These are phyloP conservation scores for Cichorium intybus DNA, from an alignment of 140 eudicot genomes.

Conservation along the genomic window DNA sequence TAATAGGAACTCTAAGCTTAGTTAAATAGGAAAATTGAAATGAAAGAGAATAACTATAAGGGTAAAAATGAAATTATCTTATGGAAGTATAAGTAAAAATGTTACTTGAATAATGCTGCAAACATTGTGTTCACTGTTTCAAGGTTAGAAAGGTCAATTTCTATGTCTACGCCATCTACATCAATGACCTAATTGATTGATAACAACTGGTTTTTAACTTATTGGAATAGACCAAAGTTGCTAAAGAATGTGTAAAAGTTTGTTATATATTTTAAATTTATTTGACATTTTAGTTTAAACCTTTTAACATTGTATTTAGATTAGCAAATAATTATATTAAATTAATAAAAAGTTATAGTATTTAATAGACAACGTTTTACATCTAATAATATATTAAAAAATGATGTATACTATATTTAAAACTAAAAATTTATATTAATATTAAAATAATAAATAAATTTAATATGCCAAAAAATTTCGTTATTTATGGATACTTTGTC, in stretches of 20 bases:
- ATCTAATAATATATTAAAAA: too few relatives aligned
- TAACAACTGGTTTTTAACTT: not conserved
- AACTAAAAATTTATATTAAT: too few relatives aligned
- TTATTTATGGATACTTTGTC: too few relatives aligned
- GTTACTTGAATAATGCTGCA: conserved; percentile 92
- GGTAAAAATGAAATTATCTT: conserved; percentile 7
- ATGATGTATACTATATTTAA: too few relatives aligned
- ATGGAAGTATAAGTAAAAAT: not conserved
- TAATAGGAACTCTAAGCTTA: conserved; percentile 98
- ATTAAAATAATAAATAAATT: too few relatives aligned
- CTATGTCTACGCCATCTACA: conserved; percentile 93
- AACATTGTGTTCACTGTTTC: conserved; percentile 96
- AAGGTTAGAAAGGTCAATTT: conserved; percentile 89
- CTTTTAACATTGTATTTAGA: too few relatives aligned
- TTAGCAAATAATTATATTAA: too few relatives aligned
- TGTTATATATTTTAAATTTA: too few relatives aligned
- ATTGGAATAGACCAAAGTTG: not conserved
- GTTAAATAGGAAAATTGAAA: conserved; percentile 37
- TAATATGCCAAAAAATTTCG: too few relatives aligned
- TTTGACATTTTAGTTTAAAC: too few relatives aligned
- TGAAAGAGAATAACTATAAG: conserved; percentile 8
- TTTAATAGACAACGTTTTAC: too few relatives aligned
- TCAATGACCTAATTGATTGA: conserved; percentile 67
- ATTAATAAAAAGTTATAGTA: too few relatives aligned
- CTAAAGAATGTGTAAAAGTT: not conserved